These are phyloP conservation scores for Breynia disticha DNA, from an alignment of 441 rosid genomes.

Conservation along the genomic window DNA sequence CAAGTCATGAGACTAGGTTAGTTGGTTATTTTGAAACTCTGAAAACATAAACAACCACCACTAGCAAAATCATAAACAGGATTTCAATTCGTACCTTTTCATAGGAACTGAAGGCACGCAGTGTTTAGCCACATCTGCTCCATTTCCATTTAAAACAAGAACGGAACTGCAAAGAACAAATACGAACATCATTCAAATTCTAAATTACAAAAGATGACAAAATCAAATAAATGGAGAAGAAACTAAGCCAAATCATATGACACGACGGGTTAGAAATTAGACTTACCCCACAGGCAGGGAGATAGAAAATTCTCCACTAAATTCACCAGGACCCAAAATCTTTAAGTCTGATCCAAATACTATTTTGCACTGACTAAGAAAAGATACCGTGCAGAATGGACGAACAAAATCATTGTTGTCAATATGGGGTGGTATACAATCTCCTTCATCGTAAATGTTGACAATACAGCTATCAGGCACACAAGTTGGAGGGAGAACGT, in stretches of 20 bases:
- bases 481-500: constrained; percentile 70
- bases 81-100: constrained; percentile 44
- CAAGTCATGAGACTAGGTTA: background rate
- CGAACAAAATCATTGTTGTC: constrained; percentile 79
- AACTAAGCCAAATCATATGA: background rate
- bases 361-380: constrained; percentile 70
- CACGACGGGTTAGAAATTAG: constrained; percentile 2
- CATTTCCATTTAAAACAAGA: constrained; percentile 77
- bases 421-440: constrained; percentile 91
- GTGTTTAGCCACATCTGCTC: constrained; percentile 81
- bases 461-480: constrained; percentile 91
- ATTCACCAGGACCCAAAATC: constrained; percentile 53
- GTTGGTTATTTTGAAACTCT: background rate
- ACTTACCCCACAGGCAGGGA: constrained; percentile 85
- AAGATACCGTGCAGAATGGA: constrained; percentile 89
- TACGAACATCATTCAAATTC: constrained; percentile 8
- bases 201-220: constrained; percentile 5
- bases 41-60: constrained; percentile 1
- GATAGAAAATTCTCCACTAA: constrained; percentile 45
- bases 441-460: constrained; percentile 83
- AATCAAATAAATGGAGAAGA: background rate
- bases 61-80: constrained; percentile 1
- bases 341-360: constrained; percentile 65
- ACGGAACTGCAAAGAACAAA: constrained; percentile 51
- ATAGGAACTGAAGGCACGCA: constrained; percentile 89